Evolutionary conservation across 75 land plant genomes (phyloP), one percentile per base, ranked within the genome.

Genomic region (Sequoia sempervirens): DNA sequence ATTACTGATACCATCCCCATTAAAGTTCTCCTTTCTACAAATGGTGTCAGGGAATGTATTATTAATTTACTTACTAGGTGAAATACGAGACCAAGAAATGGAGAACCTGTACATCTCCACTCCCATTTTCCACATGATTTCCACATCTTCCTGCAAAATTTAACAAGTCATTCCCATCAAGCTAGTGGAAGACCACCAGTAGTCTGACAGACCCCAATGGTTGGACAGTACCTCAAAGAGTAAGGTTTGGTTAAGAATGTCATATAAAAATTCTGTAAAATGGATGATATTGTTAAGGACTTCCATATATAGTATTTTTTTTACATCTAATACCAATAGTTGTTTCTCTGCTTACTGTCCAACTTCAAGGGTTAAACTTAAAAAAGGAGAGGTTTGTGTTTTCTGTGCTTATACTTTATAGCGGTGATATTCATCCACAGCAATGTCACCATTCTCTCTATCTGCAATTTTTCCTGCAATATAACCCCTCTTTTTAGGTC

Each of bases 61-160:
- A 4, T 56, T 20, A 56, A 17, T 17, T 56, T 18, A 36, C 37
- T 73, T 76, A 76, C 85, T 1, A 74, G 86, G 86, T 38, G 83
- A 74, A n/a, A 86, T 53, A 26, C 72, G 81, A 36, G 86, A 79
- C 85, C 85, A 86, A 76, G 81, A 64, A 34, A 86, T 86, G 37
- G 85, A 86, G 38, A 84, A 53, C 32, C 84, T 87, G 53, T 86
- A 86, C 53, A 80, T 61, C 76, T 86, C 87, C 66, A 86, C 45
- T 26, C 87, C 87, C 78, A 86, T 56, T 53, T 84, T 85, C 28
- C 45, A 38, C 87, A 86, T 86, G 26, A 86, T 76, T 76, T 83
- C 66, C 17, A 75, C 56, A 54, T 86, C 87, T 80, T 81, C 85
- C 85, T 83, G 17, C 83, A 80, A 80, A 6, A 69, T 82, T 34